Base-by-base conservation (phyloP, 179 eudicot species). In the Spinacia oleracea region DNA sequence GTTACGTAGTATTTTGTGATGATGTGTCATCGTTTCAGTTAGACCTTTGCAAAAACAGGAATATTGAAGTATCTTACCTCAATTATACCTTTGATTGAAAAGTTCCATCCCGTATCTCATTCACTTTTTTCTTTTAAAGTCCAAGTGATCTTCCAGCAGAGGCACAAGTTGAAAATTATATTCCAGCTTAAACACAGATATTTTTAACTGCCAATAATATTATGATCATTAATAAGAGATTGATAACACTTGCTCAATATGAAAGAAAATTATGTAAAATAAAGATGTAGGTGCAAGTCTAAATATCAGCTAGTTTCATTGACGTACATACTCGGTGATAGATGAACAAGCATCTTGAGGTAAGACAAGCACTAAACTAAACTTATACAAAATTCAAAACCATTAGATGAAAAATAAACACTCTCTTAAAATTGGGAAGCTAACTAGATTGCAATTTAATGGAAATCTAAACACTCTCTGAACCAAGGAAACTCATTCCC, bases 121-220 rank as follows among this genome's bases (percentile, higher is more conserved):
- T 45, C 21, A 72, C 72, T 9, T 9, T 79, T 10, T 40, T 21
- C 76, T 23, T 69, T 25, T 75, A 9, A 14, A 10, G 11, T 74
- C 77, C 85, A 82, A 27, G 40, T 82, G 81, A 20, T 64, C 59
- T 74, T 75, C 18, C 42, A 82, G 62, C 50, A 82, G 71, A 32
- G 82, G 82, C 27, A 74, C 72, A 1, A 40, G 76, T 7, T 73
- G 79, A 14, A 78, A 82, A 69, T 27, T 55, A 50, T 11, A 0
- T 75, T 82, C 82, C 77, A 78, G 56, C 76, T 75, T 78, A 46
- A 10, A 42, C 42, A 53, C 77, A 78, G 35, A 82, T 79, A 43
- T 43, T 60, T 43, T 75, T 82, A 35, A 79, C 53, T 4, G 85
- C 82, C 72, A n/a, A n/a, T n/a, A n/a, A n/a, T n/a, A n/a, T 69